Evolutionary conservation across 371 early-diverging fungal genomes (phyloP), one percentile per base, ranked within the genome.

Genomic region (Actinomucor elegans): DNA sequence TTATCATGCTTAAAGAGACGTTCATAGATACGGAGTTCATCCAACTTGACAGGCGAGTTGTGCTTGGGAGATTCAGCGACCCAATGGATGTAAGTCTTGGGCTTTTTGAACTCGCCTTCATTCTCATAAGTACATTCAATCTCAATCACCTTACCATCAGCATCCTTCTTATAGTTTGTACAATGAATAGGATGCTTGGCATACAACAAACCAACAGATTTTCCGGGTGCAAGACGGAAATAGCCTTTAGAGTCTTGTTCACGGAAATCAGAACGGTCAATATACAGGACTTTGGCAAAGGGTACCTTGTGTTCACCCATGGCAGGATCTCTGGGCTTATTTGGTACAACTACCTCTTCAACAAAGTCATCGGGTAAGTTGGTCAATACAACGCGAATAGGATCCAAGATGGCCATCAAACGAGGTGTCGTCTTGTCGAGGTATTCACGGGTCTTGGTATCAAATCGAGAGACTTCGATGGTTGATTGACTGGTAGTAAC

Each of bases 21-120:
- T 23, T 83, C 79, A 77, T 94, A 97, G 37, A 94, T 67, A 44
- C 96, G 81, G 24, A 94, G 77, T 71, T 97, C 93, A 50, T 88
- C 84, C 36, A 94, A 61, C 23, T 71, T 65, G 29, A 95, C 90
- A 23, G 97, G 94, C 5, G 94, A 94, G 27, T 84, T 77, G 58
- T 85, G 88, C 58, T 81, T 74, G 26, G 90, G 81, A 12, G 90
- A 86, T 54, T 93, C 87, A 21, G 92, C 93, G 15, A 99, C 84
- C 99, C 99, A 99, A 68, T 99, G 99, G 73, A 99, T 98, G 73
- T 88, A 97, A 1, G 99, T 92, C 87, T 96, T 97, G 54, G 99
- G 96, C 75, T 89, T 90, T 68, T 85, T 85, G 70, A 77, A 80
- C 18, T 73, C 83, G 20, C 71, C 66, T 17, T 77, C 81, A 59